Base-by-base conservation (phyloP, 2,329 filamentous ascomycete species). In the Verticillium klebahnii region DNA sequence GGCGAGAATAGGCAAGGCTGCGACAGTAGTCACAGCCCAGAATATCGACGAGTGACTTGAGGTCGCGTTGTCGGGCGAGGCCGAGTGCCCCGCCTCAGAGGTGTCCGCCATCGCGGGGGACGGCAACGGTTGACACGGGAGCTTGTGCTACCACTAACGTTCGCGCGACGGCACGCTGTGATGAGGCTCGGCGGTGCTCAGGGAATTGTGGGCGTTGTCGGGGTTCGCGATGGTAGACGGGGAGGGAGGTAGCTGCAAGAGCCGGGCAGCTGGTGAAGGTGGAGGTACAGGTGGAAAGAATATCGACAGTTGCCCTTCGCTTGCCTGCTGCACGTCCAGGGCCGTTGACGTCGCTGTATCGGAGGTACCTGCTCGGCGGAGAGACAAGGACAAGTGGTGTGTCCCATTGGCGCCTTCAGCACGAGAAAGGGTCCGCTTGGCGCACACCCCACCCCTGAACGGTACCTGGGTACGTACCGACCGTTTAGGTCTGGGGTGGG, bases 1-100 rank as follows among this genome's bases (percentile, higher is more conserved):
- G n/a, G 67, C 71, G 7, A 75, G 59, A 57, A 74, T 45, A 8
- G 70, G 64, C 36, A 69, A 56, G 25, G 61, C 58, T 11, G 64
- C 65, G 14, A 64, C 29, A 29, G 61, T 37, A 36, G 64, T 31
- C 57, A 32, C 54, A 56, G 29, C 25, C 31, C 25, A 56, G 8
- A 56, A 25, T 3, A 32, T 5, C 11, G 54, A 15, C 14, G 31
- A 56, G 54, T 56, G 54, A 19, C 31, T 17, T 8, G 31, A 56
- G 11, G 54, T 56, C 8, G 45, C 23, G 45, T 9, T 52, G 19
- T 52, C 45, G 45, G 45, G 45, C 45, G 19, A 52, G 45, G 45
- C 45, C 23, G 45, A 52, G 45, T 52, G 45, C 45, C 45, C 45
- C 45, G 45, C 45, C 45, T 52, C 45, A 12, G 45, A 25, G 19